Base-by-base conservation (phyloP, 768 basidiomycete species). In the Pisolithus orientalis region DNA sequence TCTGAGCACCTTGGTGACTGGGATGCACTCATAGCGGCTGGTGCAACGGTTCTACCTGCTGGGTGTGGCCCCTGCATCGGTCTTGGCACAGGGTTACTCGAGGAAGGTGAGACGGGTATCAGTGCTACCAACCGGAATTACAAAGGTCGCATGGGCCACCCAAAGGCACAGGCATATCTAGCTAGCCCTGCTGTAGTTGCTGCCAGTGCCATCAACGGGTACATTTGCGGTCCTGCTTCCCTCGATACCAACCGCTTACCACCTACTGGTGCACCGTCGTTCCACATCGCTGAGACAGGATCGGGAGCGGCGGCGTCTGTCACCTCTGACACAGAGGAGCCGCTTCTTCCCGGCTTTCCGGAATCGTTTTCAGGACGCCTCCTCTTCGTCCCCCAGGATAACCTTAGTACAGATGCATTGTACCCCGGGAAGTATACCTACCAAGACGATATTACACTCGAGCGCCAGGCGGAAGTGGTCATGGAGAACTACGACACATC, bases 391-490 rank as follows among this genome's bases (percentile, higher is more conserved):
- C 96, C 96, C 0, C 94, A 97, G 63, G 96, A 99, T 68, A 99
- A 99, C 65, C 70, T 99, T 54, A 98, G 94, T 68, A 99, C 96
- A 1, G 96, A 99, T 63, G 96, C 90, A 1, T 92, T 99, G 62
- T 99, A 99, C 72, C 96, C 96, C 1, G 95, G 95, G 17, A 98
- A 96, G 70, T 98, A 96, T 70, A 99, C 95, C 6, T 99, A 99
- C 70, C 94, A 96, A 70, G 96, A 99, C 66, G 96, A 97, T 63
- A 96, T 99, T 67, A 97, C 95, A 2, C 91, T 93, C 34, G 87
- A 85, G 55, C 82, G 85, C 28, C 96, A 98, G 68, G 94, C 93
- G 2, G 83, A 96, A 62, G 88, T 98, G 21, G 95, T 97, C 39
- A 97, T 98, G 94, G 95, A 99, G 73, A 99, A 98, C 74, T 98